A percentile compares a stretch with the other conserved stretches of the same genome.
phyloP scores from a whole-genome alignment of 176 grass and related monocot genomes.

The Eragrostis curvula region DNA sequence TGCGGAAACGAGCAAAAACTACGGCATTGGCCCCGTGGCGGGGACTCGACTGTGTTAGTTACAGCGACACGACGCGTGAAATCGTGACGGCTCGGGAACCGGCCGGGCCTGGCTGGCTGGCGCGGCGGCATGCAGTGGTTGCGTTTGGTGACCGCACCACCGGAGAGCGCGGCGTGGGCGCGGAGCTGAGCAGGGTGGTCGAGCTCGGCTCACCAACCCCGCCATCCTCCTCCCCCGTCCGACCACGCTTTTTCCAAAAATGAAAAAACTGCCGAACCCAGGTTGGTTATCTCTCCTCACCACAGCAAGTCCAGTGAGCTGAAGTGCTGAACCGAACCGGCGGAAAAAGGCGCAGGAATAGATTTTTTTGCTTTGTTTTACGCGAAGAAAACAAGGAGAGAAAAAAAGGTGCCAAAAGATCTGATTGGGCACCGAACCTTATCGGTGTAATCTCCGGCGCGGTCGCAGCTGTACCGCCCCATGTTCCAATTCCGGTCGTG shows the following conservation, averaged over 20 bases:
- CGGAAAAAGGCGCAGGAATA: too few relatives aligned
- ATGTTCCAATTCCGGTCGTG: not conserved
- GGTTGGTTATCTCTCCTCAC: too few relatives aligned
- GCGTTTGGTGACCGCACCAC: constrained; percentile 25
- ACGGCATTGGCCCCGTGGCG: too few relatives aligned
- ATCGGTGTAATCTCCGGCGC: too few relatives aligned
- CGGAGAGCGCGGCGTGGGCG: too few relatives aligned
- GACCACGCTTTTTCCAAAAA: too few relatives aligned
- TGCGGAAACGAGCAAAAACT: too few relatives aligned
- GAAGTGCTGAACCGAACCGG: not conserved
- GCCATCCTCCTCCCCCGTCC: not conserved
- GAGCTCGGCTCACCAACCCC: constrained; percentile 12
- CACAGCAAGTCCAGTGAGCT: too few relatives aligned
- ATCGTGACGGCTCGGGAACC: not conserved
- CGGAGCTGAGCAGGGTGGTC: not conserved
- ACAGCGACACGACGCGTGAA: not conserved
- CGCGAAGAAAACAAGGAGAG: not conserved
- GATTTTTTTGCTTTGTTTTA: not conserved
- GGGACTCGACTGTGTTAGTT: not conserved
- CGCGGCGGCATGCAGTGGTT: constrained; percentile 14
- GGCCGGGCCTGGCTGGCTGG: not conserved
- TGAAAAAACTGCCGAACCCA: too few relatives aligned
- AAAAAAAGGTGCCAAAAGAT: too few relatives aligned
- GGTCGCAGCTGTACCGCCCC: not conserved
- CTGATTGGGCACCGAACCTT: too few relatives aligned